Percentiles rank a stretch among this genome's conserved stretches.
phyloP scores from a whole-genome alignment of 1,284 basidiomycete genomes.

The Spongispora temasekensis region DNA sequence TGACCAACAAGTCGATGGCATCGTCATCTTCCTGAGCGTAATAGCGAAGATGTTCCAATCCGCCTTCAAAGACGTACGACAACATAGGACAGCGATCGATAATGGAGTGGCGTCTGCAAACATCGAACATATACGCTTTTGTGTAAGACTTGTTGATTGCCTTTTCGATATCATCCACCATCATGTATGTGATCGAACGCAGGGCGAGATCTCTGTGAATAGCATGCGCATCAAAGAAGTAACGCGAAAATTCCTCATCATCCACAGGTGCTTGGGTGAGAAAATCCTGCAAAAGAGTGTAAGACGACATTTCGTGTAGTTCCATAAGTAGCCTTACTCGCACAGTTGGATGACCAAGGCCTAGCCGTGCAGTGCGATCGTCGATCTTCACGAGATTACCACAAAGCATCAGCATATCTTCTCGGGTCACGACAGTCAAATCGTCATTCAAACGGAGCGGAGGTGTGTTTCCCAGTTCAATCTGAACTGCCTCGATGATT shows the following conservation, averaged over 20 bases:
- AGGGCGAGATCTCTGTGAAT: conserved; percentile 32
- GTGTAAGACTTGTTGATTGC: conserved; percentile 25
- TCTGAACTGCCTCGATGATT: conserved; percentile 34
- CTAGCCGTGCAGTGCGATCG: conserved; percentile 21
- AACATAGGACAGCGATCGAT: conserved; percentile 32
- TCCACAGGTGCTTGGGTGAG: conserved; percentile 22
- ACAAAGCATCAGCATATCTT: conserved; percentile 30
- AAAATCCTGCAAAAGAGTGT: conserved; percentile 17
- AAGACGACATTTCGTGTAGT: background rate
- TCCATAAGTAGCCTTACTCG: conserved; percentile 15
- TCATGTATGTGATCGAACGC: conserved; percentile 33
- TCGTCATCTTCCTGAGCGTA: conserved; percentile 31
- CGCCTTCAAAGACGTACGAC: conserved; percentile 33
- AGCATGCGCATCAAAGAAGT: conserved; percentile 25
- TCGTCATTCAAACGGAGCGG: conserved; percentile 28
- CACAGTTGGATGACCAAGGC: conserved; percentile 27
- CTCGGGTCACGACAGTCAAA: conserved; percentile 26
- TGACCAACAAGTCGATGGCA: conserved; percentile 25
- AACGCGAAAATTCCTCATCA: conserved; percentile 13
- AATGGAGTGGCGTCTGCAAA: conserved; percentile 26
- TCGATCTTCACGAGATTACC: conserved; percentile 33
- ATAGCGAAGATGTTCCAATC: conserved; percentile 29
- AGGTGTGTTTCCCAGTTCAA: conserved; percentile 22
- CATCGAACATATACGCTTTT: conserved; percentile 31
- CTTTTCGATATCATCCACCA: conserved; percentile 27